Evolutionary conservation across 805 yeast species (phyloP), one percentile per base, ranked within the genome.

Genomic region (Ogataea siamensis): DNA sequence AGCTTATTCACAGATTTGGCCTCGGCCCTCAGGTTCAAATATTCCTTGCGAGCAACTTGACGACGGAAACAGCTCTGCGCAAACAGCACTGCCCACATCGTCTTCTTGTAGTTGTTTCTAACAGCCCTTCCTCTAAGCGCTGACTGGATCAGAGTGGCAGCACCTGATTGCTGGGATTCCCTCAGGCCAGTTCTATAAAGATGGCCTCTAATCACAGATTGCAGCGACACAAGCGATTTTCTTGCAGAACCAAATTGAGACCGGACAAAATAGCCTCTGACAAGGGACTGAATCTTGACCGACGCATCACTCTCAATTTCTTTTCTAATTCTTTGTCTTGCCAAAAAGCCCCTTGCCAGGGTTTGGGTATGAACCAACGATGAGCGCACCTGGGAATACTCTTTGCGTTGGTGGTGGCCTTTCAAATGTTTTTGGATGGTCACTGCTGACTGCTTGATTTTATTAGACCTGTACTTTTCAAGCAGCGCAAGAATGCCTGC

Each of bases 401-500:
- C 63, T 39, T 75, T 73, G 54, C 91, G 83, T 58, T 75, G 78
- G 49, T 73, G 68, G 18, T 71, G 64, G 55, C 77, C 82, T 55
- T 84, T 76, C 58, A 89, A 67, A 53, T 83, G 76, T 72, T 87
- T 87, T 67, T 93, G 98, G 50, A 91, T 83, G 64, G 83, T 65
- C 11, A 79, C 80, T 5, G 96, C 96, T 31, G 95, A 80, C 36
- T 68, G 73, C 55, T 75, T 75, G 50, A 88, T 74, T 54, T 88
- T 86, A 46, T 83, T 85, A 21, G 88, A 68, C 62, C 97, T 79
- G 55, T 83, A 65, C 51, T 87, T 87, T 64, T 91, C 99, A 52
- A 91, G 71, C 46, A 79, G 80, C 4, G 97, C 98, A 60, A 91
- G 71, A 83, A 91, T 85, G 58, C 99, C 99, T 20, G 97, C 96